Evolutionary conservation across 129 eudicot species (phyloP), one percentile per base, ranked within the genome.

Genomic region (Artemisia argyi): DNA sequence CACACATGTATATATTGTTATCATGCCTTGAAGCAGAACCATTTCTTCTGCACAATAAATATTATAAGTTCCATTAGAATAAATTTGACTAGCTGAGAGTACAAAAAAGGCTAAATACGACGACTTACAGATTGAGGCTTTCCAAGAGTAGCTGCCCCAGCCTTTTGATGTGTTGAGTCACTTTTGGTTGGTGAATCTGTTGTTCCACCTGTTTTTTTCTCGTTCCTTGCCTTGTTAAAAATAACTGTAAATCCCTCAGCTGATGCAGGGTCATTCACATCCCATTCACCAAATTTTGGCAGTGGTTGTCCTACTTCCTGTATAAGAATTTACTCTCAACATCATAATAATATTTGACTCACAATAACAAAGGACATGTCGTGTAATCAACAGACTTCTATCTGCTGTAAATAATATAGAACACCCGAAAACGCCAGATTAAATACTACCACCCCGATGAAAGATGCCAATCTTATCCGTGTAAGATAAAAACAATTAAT

Each of bases 241-340:
- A 89, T 89, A 56, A 89, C 89, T 3, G 91, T 89, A 82, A 85
- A 89, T 39, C 91, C 96, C 82, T 85, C 91, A 4, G 89, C 96
- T 8, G 96, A 89, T 66, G 96, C 89, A 61, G 96, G 96, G 61
- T 89, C 91, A 74, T 89, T 89, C 54, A 85, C 96, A 73, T 89
- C 96, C 96, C 96, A 89, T 79, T 88, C 96, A 66, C 96, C 96
- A 68, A 89, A 89, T 77, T 89, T 89, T 28, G 96, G 96, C 77
- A 89, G 80, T 64, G 96, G 96, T 77, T 72, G 81, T 66, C 91
- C 96, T 47, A 79, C 85, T 73, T 88, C 96, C 96, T 88, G 87
- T 56, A 58, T 32, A 72, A n/a, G 44, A 39, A 39, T 69, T 14
- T 11, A 61, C 65, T 15, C 57, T 54, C 68, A 46, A 15, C 51